These are phyloP conservation scores for Penicillium silybi DNA, from an alignment of 495 filamentous ascomycete genomes.

Conservation along the genomic window DNA sequence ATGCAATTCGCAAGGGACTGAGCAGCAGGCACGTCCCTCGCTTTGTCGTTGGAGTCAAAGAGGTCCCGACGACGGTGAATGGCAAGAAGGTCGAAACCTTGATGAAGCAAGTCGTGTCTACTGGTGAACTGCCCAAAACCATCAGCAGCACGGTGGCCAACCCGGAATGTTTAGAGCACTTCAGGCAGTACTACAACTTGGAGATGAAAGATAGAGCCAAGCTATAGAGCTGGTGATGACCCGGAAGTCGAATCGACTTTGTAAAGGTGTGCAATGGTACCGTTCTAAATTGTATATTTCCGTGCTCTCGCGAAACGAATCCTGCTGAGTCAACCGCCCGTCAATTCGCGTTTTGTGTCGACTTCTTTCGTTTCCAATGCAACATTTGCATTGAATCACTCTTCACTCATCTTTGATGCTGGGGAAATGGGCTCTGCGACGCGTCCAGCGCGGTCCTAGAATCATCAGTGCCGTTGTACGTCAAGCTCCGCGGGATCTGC, in stretches of 20 bases:
- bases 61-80: constrained; percentile 74
- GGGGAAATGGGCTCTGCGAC: not conserved
- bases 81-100: constrained; percentile 77
- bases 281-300: too few relatives aligned
- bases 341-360: not conserved
- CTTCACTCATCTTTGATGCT: not conserved
- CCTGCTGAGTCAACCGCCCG: not conserved
- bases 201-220: constrained; percentile 8
- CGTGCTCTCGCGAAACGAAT: not conserved
- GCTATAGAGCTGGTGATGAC: constrained; percentile 1
- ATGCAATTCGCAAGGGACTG: constrained; percentile 54
- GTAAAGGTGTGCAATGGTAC: too few relatives aligned
- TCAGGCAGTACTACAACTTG: constrained; percentile 12
- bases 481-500: not conserved
- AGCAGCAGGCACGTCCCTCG: constrained; percentile 68
- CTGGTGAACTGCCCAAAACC: constrained; percentile 11
- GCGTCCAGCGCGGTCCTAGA: not conserved
- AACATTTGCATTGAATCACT: not conserved
- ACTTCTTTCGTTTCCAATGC: too few relatives aligned
- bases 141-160: constrained; percentile 24
- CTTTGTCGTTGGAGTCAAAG: constrained; percentile 67
- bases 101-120: constrained; percentile 67
- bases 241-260: too few relatives aligned
- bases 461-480: not conserved
- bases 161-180: constrained; percentile 13